Base-by-base conservation (phyloP, 2,329 filamentous ascomycete species). In the Apiospora kogelbergensis region DNA sequence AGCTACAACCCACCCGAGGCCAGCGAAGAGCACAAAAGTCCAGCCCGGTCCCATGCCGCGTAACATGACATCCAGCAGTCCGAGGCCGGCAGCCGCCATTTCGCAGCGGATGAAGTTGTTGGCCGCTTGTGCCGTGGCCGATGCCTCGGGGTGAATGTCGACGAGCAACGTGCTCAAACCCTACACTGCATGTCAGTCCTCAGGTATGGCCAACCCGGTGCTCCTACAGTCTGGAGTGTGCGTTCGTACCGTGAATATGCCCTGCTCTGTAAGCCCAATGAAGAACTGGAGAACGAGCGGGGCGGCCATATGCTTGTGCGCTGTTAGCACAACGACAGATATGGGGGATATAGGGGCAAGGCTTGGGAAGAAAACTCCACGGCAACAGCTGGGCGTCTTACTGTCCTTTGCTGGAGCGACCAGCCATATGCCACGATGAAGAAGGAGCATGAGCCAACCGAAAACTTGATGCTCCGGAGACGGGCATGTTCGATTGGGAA, bases 31-130 rank as follows among this genome's bases (percentile, higher is more conserved):
- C n/a, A 70, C 48, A 63, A 72, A 72, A 40, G 64, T 67, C 70
- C 68, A 72, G 24, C 71, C 69, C 4, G 68, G 37, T 7, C 70
- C 69, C 42, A 71, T 13, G 7, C 26, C 26, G 15, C 68, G 48
- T 1, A 68, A 42, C 33, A 72, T 68, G 40, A 66, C 13, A 45
- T 72, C 70, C 24, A 71, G 57, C 26, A 65, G 57, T n/a, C 68
- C 71, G 7, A 72, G 64, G 7, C 69, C 69, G 37, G 45, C 68
- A 2, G 72, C 71, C 24, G 71, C 70, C 33, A 72, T 68, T 48
- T 71, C 72, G 48, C 71, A 70, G 6, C 71, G 67, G 45, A 70
- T 44, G 15, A 73, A 66, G 65, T 73, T 72, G 66, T 69, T 70
- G n/a, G 71, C 69, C 13, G 72, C 72, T 22, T 70, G 60, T 17